Evolutionary conservation across 805 yeast genomes (phyloP), one percentile per base, ranked within the genome.

Genomic region (Ogataea allantospora): DNA sequence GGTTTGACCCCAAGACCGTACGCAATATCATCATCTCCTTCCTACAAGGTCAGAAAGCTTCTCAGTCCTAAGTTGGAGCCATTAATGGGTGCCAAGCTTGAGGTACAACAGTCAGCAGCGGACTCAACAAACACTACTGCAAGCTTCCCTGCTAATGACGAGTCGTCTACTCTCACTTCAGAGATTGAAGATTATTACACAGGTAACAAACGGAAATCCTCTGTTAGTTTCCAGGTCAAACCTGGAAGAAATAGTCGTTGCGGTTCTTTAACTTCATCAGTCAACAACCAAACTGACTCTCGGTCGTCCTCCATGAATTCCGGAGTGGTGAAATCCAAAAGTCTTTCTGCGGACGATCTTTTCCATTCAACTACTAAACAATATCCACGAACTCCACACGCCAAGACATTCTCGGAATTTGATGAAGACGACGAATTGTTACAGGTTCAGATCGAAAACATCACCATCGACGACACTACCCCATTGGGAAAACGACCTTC

Each of bases 121-220:
- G 37, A 46, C 0, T 36, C 44, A 4, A 19, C 41, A 7, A 38
- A 13, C 20, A 39, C 40, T 7, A 26, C 41, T 6, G 32, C 42
- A n/a, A 27, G 44, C 11, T 19, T 37, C 15, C 32, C 43, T n/a
- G 30, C 33, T 2, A 30, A 35, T 34, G 46, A 45, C 29, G 37
- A 30, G 15, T 42, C 49, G 6, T 50, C 56, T 15, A 42, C 54
- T 7, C 41, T 55, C 14, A 46, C 53, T 4, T 46, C 52, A 15
- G 60, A 56, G 25, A 53, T 53, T 27, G 51, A 49, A 22, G 53
- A 54, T 26, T 28, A 25, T 28, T 27, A 33, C 11, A 48, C 54
- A 7, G 58, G 59, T 11, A 33, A 46, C 7, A 30, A 50, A 21
- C 47, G 62, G 31, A 54, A 55, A 39, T 53, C 61, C 3, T 54